A percentile compares a stretch with the other conserved stretches of the same genome.
These are phyloP conservation scores for Corynascus novoguineensis DNA, from an alignment of 495 filamentous ascomycete genomes.

Conservation along the genomic window DNA sequence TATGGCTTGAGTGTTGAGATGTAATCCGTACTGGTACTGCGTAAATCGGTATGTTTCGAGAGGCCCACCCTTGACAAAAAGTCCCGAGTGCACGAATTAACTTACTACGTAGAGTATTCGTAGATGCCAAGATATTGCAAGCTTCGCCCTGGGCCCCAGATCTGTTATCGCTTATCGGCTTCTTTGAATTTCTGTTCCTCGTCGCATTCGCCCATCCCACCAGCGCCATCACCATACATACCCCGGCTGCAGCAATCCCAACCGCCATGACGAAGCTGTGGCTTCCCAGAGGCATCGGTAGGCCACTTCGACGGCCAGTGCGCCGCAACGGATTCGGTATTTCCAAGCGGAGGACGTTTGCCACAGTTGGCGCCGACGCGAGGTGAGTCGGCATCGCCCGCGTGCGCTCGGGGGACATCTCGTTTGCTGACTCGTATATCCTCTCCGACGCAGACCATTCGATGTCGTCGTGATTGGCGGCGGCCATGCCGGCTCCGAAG, in stretches of 20 bases:
- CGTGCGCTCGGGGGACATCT: neutral
- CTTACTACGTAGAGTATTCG: too few relatives aligned
- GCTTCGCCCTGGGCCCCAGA: neutral
- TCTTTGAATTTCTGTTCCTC: constrained; percentile 1
- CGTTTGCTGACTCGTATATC: neutral
- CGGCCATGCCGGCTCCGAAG: constrained; percentile 92
- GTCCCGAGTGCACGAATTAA: too few relatives aligned
- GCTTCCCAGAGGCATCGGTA: constrained; percentile 30
- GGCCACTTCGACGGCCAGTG: constrained; percentile 19
- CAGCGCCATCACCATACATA: too few relatives aligned
- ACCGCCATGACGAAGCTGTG: constrained; percentile 33
- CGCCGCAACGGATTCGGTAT: constrained; percentile 7
- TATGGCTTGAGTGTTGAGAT: too few relatives aligned
- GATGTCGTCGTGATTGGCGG: constrained; percentile 96
- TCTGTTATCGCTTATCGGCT: constrained; percentile 1
- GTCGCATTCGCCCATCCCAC: neutral
- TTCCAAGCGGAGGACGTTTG: constrained; percentile 27
- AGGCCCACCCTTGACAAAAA: too few relatives aligned
- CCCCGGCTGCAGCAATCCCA: constrained; percentile 1
- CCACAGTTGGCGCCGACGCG: constrained; percentile 33
- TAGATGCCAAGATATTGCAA: constrained; percentile 1
- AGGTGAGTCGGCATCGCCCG: constrained; percentile 28
- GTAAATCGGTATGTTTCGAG: too few relatives aligned
- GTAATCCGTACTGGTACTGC: too few relatives aligned
- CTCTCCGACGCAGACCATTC: constrained; percentile 53